Evolutionary conservation across 164 flowering plant genomes (phyloP).

Genomic region (Vitis rotundifolia): DNA sequence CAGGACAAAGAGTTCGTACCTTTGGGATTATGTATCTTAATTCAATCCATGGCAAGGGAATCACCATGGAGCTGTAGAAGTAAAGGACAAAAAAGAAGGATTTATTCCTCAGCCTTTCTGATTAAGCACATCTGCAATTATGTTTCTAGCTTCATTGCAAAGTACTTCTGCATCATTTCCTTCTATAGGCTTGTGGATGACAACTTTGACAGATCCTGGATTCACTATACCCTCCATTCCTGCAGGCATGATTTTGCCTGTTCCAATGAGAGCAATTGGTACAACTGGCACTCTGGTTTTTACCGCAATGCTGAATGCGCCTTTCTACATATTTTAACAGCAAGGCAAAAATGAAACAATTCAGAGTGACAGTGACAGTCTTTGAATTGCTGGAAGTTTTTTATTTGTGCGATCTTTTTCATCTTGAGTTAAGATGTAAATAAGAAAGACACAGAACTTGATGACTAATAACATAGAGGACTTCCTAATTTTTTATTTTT

Average conservation of each 20-base stretch:
- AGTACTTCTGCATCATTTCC: constrained; percentile 63
- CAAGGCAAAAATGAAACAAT: background rate
- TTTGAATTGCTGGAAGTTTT: background rate
- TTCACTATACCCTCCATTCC: constrained; percentile 73
- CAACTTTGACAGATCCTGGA: constrained; percentile 68
- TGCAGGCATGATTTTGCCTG: constrained; percentile 89
- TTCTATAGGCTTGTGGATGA: constrained; percentile 72
- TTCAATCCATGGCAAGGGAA: background rate
- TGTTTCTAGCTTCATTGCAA: constrained; percentile 59
- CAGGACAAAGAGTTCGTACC: background rate
- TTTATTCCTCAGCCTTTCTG: constrained; percentile 26
- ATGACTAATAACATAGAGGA: too few species aligned
- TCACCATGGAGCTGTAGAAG: background rate
- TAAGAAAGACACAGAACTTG: too few species aligned
- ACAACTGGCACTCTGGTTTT: constrained; percentile 85
- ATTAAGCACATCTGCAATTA: constrained; percentile 54
- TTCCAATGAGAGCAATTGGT: constrained; percentile 89
- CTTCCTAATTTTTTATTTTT: too few species aligned
- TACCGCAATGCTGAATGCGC: constrained; percentile 90
- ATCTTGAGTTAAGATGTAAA: too few species aligned
- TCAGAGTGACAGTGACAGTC: background rate
- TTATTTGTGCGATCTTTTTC: too few species aligned
- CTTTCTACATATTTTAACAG: constrained; percentile 59
- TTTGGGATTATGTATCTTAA: background rate
- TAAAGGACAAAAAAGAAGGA: background rate